These are phyloP conservation scores for Picea sitchensis DNA, from an alignment of 75 land plant genomes.

Conservation along the genomic window DNA sequence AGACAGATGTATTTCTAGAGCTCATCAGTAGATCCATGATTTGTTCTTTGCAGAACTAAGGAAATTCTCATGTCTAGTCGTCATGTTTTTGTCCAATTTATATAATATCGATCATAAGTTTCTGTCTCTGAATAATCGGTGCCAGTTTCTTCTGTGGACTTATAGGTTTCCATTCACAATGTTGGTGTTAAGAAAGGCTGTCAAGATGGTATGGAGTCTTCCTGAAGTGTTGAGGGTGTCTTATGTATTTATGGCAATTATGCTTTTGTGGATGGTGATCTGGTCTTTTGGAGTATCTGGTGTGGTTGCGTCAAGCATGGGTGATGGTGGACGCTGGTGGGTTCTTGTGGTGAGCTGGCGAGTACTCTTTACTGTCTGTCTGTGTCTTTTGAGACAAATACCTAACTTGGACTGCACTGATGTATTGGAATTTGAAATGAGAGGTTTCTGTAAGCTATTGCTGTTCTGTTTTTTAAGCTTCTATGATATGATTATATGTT, in stretches of 20 bases:
- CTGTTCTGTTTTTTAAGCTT: not conserved
- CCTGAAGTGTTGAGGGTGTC: slow-evolving; percentile 82
- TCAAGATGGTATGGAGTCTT: slow-evolving; percentile 68
- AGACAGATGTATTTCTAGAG: too few relatives aligned
- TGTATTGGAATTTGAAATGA: slow-evolving; percentile 8
- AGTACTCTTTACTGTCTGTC: slow-evolving; percentile 32
- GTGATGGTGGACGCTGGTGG: slow-evolving; percentile 70
- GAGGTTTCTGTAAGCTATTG: not conserved
- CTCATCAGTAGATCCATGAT: not conserved
- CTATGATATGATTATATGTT: slow-evolving; percentile 11
- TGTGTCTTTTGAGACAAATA: not conserved
- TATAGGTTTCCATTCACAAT: slow-evolving; percentile 84
- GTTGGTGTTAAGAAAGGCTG: slow-evolving; percentile 80
- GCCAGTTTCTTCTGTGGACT: not conserved
- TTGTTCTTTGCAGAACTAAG: not conserved
- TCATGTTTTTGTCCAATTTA: not conserved
- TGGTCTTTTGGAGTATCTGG: slow-evolving; percentile 95
- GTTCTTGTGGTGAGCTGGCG: slow-evolving; percentile 91
- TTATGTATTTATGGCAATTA: slow-evolving; percentile 63
- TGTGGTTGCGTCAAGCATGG: slow-evolving; percentile 74
- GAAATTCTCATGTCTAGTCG: not conserved
- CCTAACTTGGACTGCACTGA: not conserved
- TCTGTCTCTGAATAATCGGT: not conserved
- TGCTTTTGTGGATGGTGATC: slow-evolving; percentile 82
- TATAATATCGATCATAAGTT: not conserved